Evolutionary conservation across 768 basidiomycete species (phyloP).

Genomic region (Dentipellis fragilis): DNA sequence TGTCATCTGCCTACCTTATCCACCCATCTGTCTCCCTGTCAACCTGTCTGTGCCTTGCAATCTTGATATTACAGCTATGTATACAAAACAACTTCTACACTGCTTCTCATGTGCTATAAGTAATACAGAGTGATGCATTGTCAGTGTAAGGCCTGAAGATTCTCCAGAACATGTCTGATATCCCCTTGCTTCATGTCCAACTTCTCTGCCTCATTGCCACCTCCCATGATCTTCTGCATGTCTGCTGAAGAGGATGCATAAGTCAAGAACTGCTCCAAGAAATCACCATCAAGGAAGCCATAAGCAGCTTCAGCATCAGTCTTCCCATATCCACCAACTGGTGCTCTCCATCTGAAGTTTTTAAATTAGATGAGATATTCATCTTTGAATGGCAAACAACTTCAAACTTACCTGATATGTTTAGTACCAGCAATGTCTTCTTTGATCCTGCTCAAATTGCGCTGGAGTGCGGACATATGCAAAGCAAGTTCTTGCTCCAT

Average conservation of each 20-base stretch:
- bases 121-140: no score
- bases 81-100: no score
- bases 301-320: conserved; percentile 50
- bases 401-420: conserved; percentile 45
- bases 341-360: conserved; percentile 53
- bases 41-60: no score
- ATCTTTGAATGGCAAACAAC: not conserved
- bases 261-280: conserved; percentile 58
- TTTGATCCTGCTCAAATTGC: conserved; percentile 56
- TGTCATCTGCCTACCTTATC: no score
- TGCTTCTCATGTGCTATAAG: no score
- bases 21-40: no score
- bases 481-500: conserved; percentile 43
- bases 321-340: conserved; percentile 43
- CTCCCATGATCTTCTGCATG: conserved; percentile 1
- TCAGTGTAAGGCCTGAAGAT: not conserved
- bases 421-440: conserved; percentile 42
- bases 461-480: conserved; percentile 59
- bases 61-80: no score
- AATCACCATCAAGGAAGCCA: conserved; percentile 86
- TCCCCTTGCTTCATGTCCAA: not conserved
- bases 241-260: conserved; percentile 28
- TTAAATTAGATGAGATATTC: not conserved
- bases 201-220: not conserved
- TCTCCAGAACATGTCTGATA: not conserved